phyloP scores from a whole-genome alignment of 2,329 filamentous ascomycete species.

The Phaeophleospora eucalypticola region DNA sequence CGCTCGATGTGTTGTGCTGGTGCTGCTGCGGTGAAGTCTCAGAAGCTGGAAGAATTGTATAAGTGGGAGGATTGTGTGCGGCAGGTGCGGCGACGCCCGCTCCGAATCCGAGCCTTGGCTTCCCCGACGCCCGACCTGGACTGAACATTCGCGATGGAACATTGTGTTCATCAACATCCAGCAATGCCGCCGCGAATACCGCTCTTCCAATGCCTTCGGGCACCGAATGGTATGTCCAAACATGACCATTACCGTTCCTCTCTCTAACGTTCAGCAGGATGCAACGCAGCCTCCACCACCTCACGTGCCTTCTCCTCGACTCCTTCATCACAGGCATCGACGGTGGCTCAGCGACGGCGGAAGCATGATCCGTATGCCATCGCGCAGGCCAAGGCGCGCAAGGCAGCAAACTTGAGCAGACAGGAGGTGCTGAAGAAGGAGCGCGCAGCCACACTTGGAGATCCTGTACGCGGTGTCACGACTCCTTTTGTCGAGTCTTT shows the following conservation, averaged over 20 bases:
- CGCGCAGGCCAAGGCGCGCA: slow-evolving; percentile 76
- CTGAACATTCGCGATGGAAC: neutral
- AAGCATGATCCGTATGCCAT: slow-evolving; percentile 78
- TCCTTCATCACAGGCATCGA: slow-evolving; percentile 57
- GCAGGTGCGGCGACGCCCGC: neutral
- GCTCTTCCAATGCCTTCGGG: slow-evolving; percentile 41
- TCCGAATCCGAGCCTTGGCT: slow-evolving; percentile 1
- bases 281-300: slow-evolving; percentile 10
- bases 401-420: slow-evolving; percentile 74
- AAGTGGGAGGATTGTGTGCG: neutral
- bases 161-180: neutral
- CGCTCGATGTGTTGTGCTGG: slow-evolving; percentile 8
- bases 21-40: slow-evolving; percentile 9
- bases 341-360: slow-evolving; percentile 56
- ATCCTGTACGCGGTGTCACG: slow-evolving; percentile 71
- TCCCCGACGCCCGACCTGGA: neutral
- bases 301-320: slow-evolving; percentile 55
- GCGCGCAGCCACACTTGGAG: slow-evolving; percentile 63
- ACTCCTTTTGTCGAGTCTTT: slow-evolving; percentile 85
- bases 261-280: slow-evolving; percentile 12
- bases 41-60: neutral
- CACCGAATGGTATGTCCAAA: slow-evolving; percentile 32
- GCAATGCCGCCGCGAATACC: slow-evolving; percentile 49
- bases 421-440: slow-evolving; percentile 64
- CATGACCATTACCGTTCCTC: neutral